A percentile compares a stretch with the other conserved stretches of the same genome.
These are phyloP conservation scores for Diaporthe sp. DNA, from an alignment of 2,329 filamentous ascomycete species.

Conservation along the genomic window DNA sequence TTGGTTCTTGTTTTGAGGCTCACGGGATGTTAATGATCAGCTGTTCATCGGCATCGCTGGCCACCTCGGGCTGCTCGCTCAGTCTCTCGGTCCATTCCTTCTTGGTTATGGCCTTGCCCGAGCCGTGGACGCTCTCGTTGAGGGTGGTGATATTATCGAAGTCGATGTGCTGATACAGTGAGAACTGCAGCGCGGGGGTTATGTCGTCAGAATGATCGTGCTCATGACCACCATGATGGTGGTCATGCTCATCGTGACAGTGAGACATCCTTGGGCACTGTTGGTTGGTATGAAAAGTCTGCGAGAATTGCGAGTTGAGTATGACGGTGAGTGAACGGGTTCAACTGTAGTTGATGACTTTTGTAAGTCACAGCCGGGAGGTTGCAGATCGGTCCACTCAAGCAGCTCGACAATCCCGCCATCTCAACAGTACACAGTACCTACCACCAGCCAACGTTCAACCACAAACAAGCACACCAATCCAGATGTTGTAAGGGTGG, in stretches of 20 bases:
- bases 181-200: conserved; percentile 89
- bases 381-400: not conserved
- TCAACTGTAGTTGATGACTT: conserved; percentile 38
- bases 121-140: conserved; percentile 80
- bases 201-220: conserved; percentile 96
- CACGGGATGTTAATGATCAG: conserved; percentile 93
- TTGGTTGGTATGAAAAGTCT: not conserved
- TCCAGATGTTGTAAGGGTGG: not conserved
- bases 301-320: too few species aligned
- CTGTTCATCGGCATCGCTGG: conserved; percentile 92
- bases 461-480: not conserved
- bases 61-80: conserved; percentile 78
- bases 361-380: conserved; percentile 24
- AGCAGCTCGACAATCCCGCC: not conserved
- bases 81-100: conserved; percentile 94
- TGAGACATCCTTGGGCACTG: conserved; percentile 46
- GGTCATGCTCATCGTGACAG: conserved; percentile 55
- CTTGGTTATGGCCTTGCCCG: conserved; percentile 82
- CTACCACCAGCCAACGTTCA: too few species aligned
- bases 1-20: conserved; percentile 51
- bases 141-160: conserved; percentile 88
- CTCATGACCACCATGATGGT: conserved; percentile 68
- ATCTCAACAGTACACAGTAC: not conserved
- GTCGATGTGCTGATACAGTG: conserved; percentile 92
- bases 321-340: not conserved